Percentiles rank a stretch among this genome's conserved stretches.
Conservation (phyloP, 768 basidiomycete genomes). For the Boletus barrowsii region DNA sequence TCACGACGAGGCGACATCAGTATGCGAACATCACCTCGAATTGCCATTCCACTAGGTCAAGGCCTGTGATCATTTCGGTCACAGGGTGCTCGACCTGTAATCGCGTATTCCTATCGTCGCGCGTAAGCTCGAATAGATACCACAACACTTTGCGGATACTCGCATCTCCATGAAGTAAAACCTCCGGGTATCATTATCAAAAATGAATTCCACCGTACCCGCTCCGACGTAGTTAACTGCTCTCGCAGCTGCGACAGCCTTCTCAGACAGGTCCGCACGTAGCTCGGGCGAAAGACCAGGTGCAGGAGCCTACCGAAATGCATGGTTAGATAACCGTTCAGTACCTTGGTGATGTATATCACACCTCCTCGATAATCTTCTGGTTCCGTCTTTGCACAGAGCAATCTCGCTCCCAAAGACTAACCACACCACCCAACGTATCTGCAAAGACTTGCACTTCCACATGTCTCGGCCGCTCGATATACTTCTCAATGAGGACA, state of each 20-base stretch:
- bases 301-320: conserved; percentile 68
- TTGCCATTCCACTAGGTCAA: conserved; percentile 96
- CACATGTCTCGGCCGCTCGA: conserved; percentile 83
- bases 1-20: neutral
- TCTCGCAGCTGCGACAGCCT: conserved; percentile 89
- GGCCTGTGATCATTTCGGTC: conserved; percentile 91
- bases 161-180: conserved; percentile 98
- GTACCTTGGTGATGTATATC: neutral
- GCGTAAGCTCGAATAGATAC: neutral
- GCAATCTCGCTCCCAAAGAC: conserved; percentile 94
- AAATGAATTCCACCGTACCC: conserved; percentile 95
- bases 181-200: conserved; percentile 81
- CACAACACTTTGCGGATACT: conserved; percentile 18
- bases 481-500: conserved; percentile 87
- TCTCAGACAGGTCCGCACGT: conserved; percentile 75
- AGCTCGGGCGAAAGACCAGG: conserved; percentile 81
- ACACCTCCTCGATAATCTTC: conserved; percentile 90
- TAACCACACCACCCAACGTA: conserved; percentile 72
- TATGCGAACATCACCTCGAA: conserved; percentile 52
- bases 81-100: conserved; percentile 90
- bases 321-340: neutral
- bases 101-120: conserved; percentile 65
- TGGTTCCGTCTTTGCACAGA: conserved; percentile 91
- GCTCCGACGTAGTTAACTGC: conserved; percentile 92
- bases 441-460: conserved; percentile 97